Conservation (phyloP, 352 stramenopile genomes). For the Phytophthora tubulina region DNA sequence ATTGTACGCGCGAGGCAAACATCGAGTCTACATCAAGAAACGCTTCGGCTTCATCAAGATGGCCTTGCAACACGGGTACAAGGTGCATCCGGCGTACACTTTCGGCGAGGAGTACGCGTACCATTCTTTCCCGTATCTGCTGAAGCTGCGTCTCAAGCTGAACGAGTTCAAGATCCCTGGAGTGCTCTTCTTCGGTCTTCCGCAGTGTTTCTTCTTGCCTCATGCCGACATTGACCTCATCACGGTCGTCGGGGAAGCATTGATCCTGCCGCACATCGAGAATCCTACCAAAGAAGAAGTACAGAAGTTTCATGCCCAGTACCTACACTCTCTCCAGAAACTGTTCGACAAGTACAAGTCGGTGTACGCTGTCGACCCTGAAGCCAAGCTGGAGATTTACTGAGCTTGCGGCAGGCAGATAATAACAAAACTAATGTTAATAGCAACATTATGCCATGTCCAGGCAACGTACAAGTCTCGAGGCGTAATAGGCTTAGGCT, state of each 20-base stretch:
- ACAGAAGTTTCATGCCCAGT: constrained; percentile 89
- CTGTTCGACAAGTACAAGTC: constrained; percentile 92
- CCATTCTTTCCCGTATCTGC: constrained; percentile 84
- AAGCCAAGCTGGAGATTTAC: constrained; percentile 58
- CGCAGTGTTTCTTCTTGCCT: constrained; percentile 88
- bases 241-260: constrained; percentile 89
- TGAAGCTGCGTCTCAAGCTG: constrained; percentile 76
- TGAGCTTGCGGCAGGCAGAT: constrained; percentile 18
- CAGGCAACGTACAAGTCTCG: background rate
- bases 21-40: constrained; percentile 93
- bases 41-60: constrained; percentile 94
- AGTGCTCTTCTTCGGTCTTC: constrained; percentile 78
- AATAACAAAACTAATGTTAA: constrained; percentile 5
- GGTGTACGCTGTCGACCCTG: constrained; percentile 77
- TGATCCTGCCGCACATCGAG: constrained; percentile 89
- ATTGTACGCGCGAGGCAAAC: constrained; percentile 76
- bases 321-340: constrained; percentile 79
- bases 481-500: constrained; percentile 13
- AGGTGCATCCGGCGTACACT: constrained; percentile 88
- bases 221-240: constrained; percentile 75
- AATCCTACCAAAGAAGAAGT: constrained; percentile 92
- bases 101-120: constrained; percentile 92
- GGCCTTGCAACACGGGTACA: constrained; percentile 91
- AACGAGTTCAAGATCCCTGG: constrained; percentile 89
- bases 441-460: background rate